Evolutionary conservation across 495 filamentous ascomycete genomes (phyloP), one percentile per base, ranked within the genome.

Genomic region (Talaromyces liani): DNA sequence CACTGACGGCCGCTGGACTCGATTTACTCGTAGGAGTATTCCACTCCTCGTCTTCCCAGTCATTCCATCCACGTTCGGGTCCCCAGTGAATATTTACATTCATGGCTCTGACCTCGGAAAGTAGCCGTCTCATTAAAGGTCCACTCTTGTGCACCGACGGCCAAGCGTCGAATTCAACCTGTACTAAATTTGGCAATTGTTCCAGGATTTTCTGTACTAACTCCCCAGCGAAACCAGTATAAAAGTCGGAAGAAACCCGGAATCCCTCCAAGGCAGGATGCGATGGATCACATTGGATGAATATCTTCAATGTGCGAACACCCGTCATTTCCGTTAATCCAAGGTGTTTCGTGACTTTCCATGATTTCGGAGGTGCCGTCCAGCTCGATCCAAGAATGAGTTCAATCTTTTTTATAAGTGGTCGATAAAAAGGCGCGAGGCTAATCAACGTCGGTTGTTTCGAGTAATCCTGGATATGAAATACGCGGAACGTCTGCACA

Each of bases 371-470:
- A 3, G 91, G 91, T 55, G 80, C 80, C 16, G 79, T 89, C 88
- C 89, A 96, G 58, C 90, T 91, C 0, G 90, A 90, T 0, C 91
- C 91, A 2, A 96, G 75, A 9, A 91, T 86, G 64, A 95, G 73
- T 68, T 95, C 89, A 55, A 94, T 78, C 2, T 84, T 85, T 3
- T 80, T 86, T 59, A 96, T 77, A 22, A 77, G 82, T 6, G 79
- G 72, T 45, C 88, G 86, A 77, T 93, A 91, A 24, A 78, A 80
- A 16, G 81, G 70, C 16, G 86, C 85, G 49, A 81, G 67, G 24
- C 65, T 66, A 6, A 71, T 66, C 18, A 81, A 57, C 10, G 76
- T 79, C 20, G 80, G 76, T 64, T 92, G 79, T 25, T 88, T 85
- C 7, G 88, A 83, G 47, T 89, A 88, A 51, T 88, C 86, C 65